Evolutionary conservation across 805 yeast genomes (phyloP), one percentile per base, ranked within the genome.

Genomic region (Cyberlindnera subsufficiens): DNA sequence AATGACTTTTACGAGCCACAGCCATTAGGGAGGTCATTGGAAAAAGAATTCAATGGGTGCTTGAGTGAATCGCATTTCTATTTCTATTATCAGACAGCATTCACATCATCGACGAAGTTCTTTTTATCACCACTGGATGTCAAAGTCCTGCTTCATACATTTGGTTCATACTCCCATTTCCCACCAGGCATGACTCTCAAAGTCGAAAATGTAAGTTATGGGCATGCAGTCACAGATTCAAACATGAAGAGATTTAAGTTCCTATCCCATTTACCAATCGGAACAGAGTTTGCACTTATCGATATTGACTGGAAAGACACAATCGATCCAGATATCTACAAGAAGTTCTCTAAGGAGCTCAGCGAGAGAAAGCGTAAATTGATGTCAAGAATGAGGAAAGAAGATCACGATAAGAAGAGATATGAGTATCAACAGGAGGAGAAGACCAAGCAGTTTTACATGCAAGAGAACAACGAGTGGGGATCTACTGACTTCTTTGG

Each of bases 111-210:
- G 3, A 76, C 82, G 2, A 73, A 75, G 46, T 88, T 67, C 59
- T 83, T 86, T 37, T 65, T 91, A 15, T 79, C 96, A 0, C 80
- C 87, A 6, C 66, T 93, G 35, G 99, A 93, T 59, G 73, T 86
- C 25, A 83, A 83, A 47, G 79, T 91, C 16, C 64, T 91, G 43
- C 74, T 76, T 46, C 59, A 78, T 1, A 71, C 80, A 3, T 88
- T 77, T 62, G 78, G 78, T 2, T 65, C 69, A 11, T 90, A 83
- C 51, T 65, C 78, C 0, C 62, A 69, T 16, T 78, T 91, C 50
- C 99, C 99, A 0, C 59, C 82, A 5, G 65, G 75, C 1, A 57
- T 91, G 9, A 63, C 74, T 4, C 75, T 78, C 9, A 74, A 71
- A 32, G 74, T 90, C 6, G 96, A 87, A 52, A 82, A 81, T 57